Evolutionary conservation across 768 basidiomycete genomes (phyloP).

Genomic region (Kwoniella sp.): DNA sequence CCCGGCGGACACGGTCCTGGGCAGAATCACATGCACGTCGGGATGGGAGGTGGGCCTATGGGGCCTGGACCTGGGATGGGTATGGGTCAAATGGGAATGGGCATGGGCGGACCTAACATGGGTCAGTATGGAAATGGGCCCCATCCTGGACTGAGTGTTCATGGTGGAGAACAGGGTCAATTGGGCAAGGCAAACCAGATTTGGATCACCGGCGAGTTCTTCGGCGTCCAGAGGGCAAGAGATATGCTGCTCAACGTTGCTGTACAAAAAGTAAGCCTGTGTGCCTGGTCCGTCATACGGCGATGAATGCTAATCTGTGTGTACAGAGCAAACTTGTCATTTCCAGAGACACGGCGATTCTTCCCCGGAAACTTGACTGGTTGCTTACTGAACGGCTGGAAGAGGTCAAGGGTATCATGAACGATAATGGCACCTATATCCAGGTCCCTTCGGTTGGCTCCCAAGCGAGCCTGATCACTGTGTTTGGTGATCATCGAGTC

Average conservation of each 20-base stretch:
- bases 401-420: slow-evolving; percentile 88
- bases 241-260: slow-evolving; percentile 93
- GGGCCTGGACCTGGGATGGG: slow-evolving; percentile 25
- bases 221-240: slow-evolving; percentile 88
- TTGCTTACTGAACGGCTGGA: slow-evolving; percentile 95
- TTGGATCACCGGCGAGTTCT: slow-evolving; percentile 98
- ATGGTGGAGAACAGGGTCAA: slow-evolving; percentile 50
- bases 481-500: slow-evolving; percentile 89
- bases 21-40: slow-evolving; percentile 39
- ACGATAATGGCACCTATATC: slow-evolving; percentile 93
- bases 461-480: slow-evolving; percentile 86
- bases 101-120: slow-evolving; percentile 52
- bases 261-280: slow-evolving; percentile 71
- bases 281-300: not conserved
- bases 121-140: slow-evolving; percentile 56
- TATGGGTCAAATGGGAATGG: slow-evolving; percentile 55
- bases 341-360: slow-evolving; percentile 87
- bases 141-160: slow-evolving; percentile 38
- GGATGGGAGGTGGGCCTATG: slow-evolving; percentile 36
- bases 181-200: slow-evolving; percentile 72
- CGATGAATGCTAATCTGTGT: not conserved
- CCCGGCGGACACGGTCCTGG: slow-evolving; percentile 15
- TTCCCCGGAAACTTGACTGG: slow-evolving; percentile 97
- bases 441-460: slow-evolving; percentile 90
- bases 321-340: slow-evolving; percentile 80